Percentiles rank a stretch among this genome's conserved stretches.
Evolutionary conservation across 192 early-diverging fungal species (phyloP).

Genomic region (Physocladia obscura): DNA sequence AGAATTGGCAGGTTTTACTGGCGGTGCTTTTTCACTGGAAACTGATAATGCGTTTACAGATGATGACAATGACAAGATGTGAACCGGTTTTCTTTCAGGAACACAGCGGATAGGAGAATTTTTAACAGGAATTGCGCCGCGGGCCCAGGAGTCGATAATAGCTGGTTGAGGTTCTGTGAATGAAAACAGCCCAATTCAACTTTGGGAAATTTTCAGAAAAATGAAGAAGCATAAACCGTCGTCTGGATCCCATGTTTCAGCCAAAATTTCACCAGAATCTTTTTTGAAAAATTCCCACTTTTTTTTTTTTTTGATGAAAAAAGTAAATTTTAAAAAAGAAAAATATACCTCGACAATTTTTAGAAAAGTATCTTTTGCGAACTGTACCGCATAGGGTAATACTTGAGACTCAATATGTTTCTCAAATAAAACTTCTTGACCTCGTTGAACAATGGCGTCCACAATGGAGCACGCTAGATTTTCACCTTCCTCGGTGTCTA

Average conservation of each 20-base stretch:
- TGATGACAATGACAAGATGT: background rate
- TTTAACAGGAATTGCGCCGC: slow-evolving; percentile 44
- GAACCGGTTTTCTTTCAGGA: background rate
- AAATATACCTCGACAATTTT: slow-evolving; percentile 39
- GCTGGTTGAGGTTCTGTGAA: slow-evolving; percentile 43
- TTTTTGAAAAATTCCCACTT: slow-evolving; percentile 54
- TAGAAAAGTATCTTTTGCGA: slow-evolving; percentile 46
- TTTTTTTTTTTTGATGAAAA: background rate
- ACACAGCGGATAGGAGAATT: slow-evolving; percentile 23
- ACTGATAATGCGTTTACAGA: background rate
- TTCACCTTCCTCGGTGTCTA: slow-evolving; percentile 53
- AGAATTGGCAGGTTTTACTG: background rate
- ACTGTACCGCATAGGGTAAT: slow-evolving; percentile 56
- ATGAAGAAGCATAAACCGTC: slow-evolving; percentile 32
- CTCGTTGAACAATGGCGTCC: slow-evolving; percentile 43
- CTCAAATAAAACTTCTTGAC: slow-evolving; percentile 58
- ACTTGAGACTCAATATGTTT: slow-evolving; percentile 59
- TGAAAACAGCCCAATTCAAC: background rate
- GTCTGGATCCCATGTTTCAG: slow-evolving; percentile 50
- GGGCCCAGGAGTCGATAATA: slow-evolving; percentile 46
- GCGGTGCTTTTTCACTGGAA: background rate
- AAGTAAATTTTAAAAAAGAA: background rate
- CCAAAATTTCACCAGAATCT: slow-evolving; percentile 44
- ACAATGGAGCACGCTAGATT: slow-evolving; percentile 42
- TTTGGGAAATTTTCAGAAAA: background rate